Evolutionary conservation across 164 flowering plant species (phyloP).

Genomic region (Taxillus chinensis): DNA sequence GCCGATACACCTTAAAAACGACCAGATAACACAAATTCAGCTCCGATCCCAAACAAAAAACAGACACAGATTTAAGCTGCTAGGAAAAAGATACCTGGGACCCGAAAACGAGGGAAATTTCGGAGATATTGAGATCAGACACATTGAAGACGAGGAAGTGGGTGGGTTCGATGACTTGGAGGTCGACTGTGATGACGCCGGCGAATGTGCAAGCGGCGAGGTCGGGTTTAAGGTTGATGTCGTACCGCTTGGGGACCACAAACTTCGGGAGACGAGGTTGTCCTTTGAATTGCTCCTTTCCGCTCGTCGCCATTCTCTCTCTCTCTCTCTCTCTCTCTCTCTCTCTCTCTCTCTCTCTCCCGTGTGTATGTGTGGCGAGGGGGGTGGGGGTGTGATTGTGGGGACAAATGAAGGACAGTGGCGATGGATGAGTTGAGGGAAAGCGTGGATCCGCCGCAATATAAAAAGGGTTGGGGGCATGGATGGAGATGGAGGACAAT

Average conservation of each 20-base stretch:
- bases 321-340: neutral
- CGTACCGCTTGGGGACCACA: conserved; percentile 37
- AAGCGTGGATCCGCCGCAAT: no score
- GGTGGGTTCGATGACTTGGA: conserved; percentile 30
- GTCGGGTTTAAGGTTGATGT: conserved; percentile 30
- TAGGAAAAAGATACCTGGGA: conserved; percentile 10
- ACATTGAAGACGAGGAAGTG: conserved; percentile 39
- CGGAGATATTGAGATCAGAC: conserved; percentile 28
- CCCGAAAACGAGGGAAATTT: conserved; percentile 21
- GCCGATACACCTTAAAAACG: conserved; percentile 18
- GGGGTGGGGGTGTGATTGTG: no score
- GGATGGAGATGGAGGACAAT: no score
- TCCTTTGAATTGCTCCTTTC: conserved; percentile 40
- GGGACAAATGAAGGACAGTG: no score
- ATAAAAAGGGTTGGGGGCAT: no score
- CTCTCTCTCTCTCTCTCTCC: no score
- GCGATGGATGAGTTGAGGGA: no score
- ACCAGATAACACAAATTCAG: neutral
- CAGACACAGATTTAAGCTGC: neutral
- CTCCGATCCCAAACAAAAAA: neutral
- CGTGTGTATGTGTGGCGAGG: no score
- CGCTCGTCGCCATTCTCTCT: neutral
- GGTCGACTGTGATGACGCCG: conserved; percentile 27
- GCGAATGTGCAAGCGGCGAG: conserved; percentile 28
- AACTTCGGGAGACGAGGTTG: conserved; percentile 38